Evolutionary conservation across 75 land plant genomes (phyloP), one percentile per base, ranked within the genome.

Genomic region (Sequoiadendron giganteum): DNA sequence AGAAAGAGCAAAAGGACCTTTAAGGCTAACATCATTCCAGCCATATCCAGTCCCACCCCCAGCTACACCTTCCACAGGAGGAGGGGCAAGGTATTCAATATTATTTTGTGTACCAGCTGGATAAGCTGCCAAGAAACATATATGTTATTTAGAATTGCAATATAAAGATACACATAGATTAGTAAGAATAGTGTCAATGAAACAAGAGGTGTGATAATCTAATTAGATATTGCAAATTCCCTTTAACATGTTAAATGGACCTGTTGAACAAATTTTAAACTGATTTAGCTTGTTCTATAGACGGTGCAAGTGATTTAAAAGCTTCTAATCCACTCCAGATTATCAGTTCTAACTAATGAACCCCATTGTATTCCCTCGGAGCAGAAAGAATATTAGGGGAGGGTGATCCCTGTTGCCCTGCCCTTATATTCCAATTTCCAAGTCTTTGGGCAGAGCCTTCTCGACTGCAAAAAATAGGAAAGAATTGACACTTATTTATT

Each of bases 21-120:
- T 77, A 36, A 85, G 10, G 55, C 87, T 82, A 77, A 86, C 89
- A 76, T 95, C 96, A 89, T 87, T 92, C 99, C 99, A 98, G 18
- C 99, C 99, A 90, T 98, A 98, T 3, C 96, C 94, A 76, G 99
- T 98, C 75, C 99, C 99, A 54, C 99, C 99, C 16, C 99, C 99
- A 56, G 95, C 92, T 84, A 98, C 96, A 76, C 99, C 99, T 88
- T 98, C 99, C 3, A 98, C 95, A 0, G 99, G 99, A 38, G 99
- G 99, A 85, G 86, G 86, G 16, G 86, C 86, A 3, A 54, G 65
- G 52, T 85, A 85, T 85, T 85, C 86, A 8, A 42, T 61, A 55
- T 85, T 85, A 32, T 34, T 85, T 32, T 85, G 86, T 19, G 28
- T 36, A 19, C 86, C 65, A 85, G 42, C 55, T 85, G 86, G 13